Percentiles rank a stretch among this genome's conserved stretches.
Conservation (phyloP, 2,329 filamentous ascomycete genomes). For the Exophiala sp. region DNA sequence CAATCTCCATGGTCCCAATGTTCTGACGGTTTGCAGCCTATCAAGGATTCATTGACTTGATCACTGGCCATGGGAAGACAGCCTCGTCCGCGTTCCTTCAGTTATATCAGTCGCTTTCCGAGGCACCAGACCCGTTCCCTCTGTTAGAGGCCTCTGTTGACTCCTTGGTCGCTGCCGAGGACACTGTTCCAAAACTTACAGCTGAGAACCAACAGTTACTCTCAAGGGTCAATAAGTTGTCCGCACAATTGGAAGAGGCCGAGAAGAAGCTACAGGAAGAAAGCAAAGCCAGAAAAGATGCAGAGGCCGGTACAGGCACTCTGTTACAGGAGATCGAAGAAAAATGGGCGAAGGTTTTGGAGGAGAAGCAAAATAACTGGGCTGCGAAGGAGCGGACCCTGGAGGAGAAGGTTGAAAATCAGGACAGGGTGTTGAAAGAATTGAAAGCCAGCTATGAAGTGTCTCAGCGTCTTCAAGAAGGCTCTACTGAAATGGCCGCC, state of each 20-base stretch:
- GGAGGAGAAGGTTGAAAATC: constrained; percentile 90
- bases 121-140: constrained; percentile 93
- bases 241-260: constrained; percentile 72
- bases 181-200: constrained; percentile 83
- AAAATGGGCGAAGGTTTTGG: constrained; percentile 82
- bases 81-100: constrained; percentile 90
- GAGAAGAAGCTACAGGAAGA: constrained; percentile 77
- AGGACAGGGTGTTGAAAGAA: constrained; percentile 86
- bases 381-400: constrained; percentile 82
- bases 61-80: constrained; percentile 92
- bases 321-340: constrained; percentile 84
- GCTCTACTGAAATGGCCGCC: constrained; percentile 52
- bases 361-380: constrained; percentile 96
- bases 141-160: constrained; percentile 94
- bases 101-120: constrained; percentile 85
- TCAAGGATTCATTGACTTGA: constrained; percentile 91
- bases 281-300: constrained; percentile 61
- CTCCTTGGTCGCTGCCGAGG: constrained; percentile 83
- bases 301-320: constrained; percentile 70
- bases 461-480: constrained; percentile 73
- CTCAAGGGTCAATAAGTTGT: constrained; percentile 66
- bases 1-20: background rate
- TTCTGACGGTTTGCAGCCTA: constrained; percentile 57
- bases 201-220: constrained; percentile 85
- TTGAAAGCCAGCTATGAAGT: constrained; percentile 97